These are phyloP conservation scores for Camptophora hylomeconis DNA, from an alignment of 2,329 filamentous ascomycete species.

Conservation along the genomic window DNA sequence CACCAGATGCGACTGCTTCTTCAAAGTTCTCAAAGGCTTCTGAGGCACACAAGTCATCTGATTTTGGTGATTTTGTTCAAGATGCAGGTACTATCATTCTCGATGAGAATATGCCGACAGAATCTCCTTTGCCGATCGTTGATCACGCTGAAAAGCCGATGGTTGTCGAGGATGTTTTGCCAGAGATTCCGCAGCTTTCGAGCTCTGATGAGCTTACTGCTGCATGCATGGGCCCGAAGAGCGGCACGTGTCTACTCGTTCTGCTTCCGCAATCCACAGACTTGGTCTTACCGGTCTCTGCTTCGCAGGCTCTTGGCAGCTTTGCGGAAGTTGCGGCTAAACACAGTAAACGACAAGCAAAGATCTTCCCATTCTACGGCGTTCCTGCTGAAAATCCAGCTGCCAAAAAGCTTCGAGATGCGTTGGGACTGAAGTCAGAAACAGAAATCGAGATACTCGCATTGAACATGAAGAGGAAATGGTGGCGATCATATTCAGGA, in stretches of 20 bases:
- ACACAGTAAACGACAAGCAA: conserved; percentile 51
- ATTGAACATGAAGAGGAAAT: conserved; percentile 69
- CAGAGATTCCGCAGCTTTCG: conserved; percentile 53
- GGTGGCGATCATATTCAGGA: conserved; percentile 63
- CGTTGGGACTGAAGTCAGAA: conserved; percentile 46
- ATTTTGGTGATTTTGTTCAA: conserved; percentile 33
- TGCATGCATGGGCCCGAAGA: conserved; percentile 61
- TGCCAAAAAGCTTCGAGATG: conserved; percentile 40
- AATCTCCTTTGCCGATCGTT: conserved; percentile 39
- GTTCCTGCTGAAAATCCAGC: conserved; percentile 52
- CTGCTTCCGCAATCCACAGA: conserved; percentile 48
- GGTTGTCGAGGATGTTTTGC: conserved; percentile 41
- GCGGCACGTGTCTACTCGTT: conserved; percentile 71
- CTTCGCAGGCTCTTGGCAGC: conserved; percentile 43
- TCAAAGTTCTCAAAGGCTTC: conserved; percentile 39
- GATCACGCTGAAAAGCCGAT: conserved; percentile 29
- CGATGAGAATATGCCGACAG: conserved; percentile 37
- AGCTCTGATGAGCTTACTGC: conserved; percentile 51
- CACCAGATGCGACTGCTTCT: conserved; percentile 30
- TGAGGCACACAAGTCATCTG: conserved; percentile 36
- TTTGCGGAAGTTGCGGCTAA: conserved; percentile 67
- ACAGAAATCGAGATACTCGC: conserved; percentile 60
- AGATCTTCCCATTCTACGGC: conserved; percentile 72
- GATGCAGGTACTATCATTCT: conserved; percentile 38
- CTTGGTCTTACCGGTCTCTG: conserved; percentile 30